Evolutionary conservation across 768 basidiomycete species (phyloP), one percentile per base, ranked within the genome.

Genomic region (Suillus subalutaceus): DNA sequence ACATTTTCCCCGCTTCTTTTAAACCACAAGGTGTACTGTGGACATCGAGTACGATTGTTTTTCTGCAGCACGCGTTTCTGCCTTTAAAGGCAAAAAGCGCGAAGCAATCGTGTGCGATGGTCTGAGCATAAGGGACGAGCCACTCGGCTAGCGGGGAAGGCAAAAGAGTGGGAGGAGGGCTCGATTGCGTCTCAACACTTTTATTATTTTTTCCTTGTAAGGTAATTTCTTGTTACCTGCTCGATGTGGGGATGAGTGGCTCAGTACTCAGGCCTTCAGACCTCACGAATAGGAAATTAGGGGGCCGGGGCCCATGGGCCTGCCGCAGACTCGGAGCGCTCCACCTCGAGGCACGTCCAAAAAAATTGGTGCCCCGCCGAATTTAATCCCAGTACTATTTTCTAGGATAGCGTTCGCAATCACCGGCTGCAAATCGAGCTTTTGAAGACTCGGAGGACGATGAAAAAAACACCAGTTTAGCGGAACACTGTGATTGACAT

Each of bases 21-120:
- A 69, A 73, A 67, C 35, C 62, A n/a, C 44, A 1, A 58, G 68
- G 66, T 62, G 68, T 67, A 62, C 26, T 61, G 61, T 55, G 68
- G 68, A 58, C 68, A 43, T 65, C 59, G 50, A 65, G 61, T 26
- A 46, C 67, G 74, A 77, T 76, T 77, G 76, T 69, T 65, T 77
- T 62, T 57, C 55, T 71, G 50, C 50, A 67, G 65, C 63, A 67
- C 63, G 68, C 52, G 3, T 63, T 63, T 65, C 67, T 53, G 65
- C 63, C 67, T 71, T 66, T 69, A 68, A 35, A 37, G 44, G 71
- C 32, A 68, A 68, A 67, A 74, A 67, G 67, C 70, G 58, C 38
- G 63, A 46, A 68, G 70, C 72, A 74, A 71, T 77, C 71, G 23
- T 26, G n/a, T 26, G 16, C 20, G 43, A 10, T 32, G 71, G 69